Conservation (phyloP, 441 rosid genomes). For the Aquilaria agallochum region DNA sequence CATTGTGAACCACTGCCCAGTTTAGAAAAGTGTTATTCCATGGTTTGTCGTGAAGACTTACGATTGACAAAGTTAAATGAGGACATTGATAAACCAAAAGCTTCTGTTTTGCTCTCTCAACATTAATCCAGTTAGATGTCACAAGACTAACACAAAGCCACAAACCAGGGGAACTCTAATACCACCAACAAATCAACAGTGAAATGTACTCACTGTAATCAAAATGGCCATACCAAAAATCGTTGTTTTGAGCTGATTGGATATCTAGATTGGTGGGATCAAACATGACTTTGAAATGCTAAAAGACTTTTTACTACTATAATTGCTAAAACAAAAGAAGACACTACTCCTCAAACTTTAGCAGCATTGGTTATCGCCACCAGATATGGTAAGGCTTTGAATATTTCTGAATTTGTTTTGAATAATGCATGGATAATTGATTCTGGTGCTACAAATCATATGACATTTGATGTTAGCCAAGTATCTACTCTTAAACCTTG, state of each 20-base stretch:
- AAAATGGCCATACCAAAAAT: background rate
- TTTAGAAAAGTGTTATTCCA: background rate
- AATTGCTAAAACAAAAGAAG: background rate
- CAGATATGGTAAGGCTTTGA: background rate
- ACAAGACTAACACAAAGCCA: too few species aligned
- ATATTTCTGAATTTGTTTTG: background rate
- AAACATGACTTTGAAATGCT: background rate
- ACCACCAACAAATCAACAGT: background rate
- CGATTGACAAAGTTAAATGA: too few species aligned
- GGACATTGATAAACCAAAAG: background rate
- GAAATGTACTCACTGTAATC: background rate
- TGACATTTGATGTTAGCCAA: conserved; percentile 2
- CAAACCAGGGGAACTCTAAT: too few species aligned
- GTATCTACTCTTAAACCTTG: background rate
- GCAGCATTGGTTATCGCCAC: background rate
- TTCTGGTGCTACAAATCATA: conserved; percentile 1
- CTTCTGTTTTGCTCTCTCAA: background rate
- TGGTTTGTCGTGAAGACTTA: background rate
- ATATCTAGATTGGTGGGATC: background rate
- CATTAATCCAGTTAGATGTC: background rate
- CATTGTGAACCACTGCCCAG: background rate
- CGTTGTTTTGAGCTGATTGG: background rate
- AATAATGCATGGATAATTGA: conserved; percentile 9
- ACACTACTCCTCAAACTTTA: background rate
- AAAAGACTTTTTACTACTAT: background rate